Conservation (phyloP, 805 yeast species). For the Sungouiozyma ichnusensis region DNA sequence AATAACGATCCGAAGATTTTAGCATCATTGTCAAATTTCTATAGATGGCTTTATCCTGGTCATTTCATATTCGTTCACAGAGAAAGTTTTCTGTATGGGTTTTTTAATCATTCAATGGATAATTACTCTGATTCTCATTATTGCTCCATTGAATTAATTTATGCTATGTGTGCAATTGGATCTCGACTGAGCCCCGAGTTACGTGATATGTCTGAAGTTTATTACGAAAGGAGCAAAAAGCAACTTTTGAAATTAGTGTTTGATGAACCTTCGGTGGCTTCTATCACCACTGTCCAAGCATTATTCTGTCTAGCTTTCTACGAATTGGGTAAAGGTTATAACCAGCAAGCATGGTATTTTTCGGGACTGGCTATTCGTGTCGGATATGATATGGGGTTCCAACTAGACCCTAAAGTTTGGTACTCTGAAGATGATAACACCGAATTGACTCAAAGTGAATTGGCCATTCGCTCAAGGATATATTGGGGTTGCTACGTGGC, state of each 20-base stretch:
- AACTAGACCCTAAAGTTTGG: slow-evolving; percentile 53
- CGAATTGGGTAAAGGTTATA: slow-evolving; percentile 50
- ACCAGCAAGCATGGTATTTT: slow-evolving; percentile 53
- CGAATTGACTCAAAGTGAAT: slow-evolving; percentile 38
- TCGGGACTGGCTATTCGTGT: slow-evolving; percentile 53
- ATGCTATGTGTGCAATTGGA: slow-evolving; percentile 51
- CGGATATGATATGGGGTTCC: slow-evolving; percentile 58
- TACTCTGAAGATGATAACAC: slow-evolving; percentile 30
- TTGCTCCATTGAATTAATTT: slow-evolving; percentile 44
- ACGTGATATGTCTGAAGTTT: slow-evolving; percentile 33
- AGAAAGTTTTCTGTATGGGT: slow-evolving; percentile 51
- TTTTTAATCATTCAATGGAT: slow-evolving; percentile 44
- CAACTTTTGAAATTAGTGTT: slow-evolving; percentile 31
- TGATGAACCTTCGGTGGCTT: slow-evolving; percentile 30
- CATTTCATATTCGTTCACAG: slow-evolving; percentile 52
- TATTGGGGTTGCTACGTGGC: slow-evolving; percentile 61
- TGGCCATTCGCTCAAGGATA: slow-evolving; percentile 47
- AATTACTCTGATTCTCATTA: slow-evolving; percentile 34
- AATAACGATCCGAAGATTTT: slow-evolving; percentile 24
- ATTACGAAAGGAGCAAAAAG: slow-evolving; percentile 38
- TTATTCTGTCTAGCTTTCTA: slow-evolving; percentile 48
- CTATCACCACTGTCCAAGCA: slow-evolving; percentile 49
- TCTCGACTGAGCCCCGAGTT: slow-evolving; percentile 38
- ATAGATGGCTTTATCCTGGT: slow-evolving; percentile 59
- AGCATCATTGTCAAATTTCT: slow-evolving; percentile 32